phyloP scores from a whole-genome alignment of 2,329 filamentous ascomycete species.

The Aspergillus aculeatus region DNA sequence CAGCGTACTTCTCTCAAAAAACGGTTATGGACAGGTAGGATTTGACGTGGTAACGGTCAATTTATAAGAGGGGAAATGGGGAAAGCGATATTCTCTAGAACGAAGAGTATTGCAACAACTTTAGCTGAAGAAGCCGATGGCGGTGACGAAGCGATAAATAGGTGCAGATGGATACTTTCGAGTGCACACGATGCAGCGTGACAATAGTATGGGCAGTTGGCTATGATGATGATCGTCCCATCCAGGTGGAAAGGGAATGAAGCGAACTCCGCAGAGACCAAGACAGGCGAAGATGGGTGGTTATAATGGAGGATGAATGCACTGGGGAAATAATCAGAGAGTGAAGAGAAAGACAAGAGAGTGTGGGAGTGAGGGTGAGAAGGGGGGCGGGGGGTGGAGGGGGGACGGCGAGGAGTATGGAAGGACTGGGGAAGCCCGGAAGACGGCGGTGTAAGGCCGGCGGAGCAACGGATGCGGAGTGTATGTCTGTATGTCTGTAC shows the following conservation, averaged over 20 bases:
- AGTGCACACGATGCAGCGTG: neutral
- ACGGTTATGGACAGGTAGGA: neutral
- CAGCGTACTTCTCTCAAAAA: neutral
- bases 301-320: neutral
- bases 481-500: no score
- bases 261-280: no score
- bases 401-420: neutral
- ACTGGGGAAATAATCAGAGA: no score
- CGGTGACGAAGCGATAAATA: neutral
- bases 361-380: neutral
- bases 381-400: no score
- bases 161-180: neutral
- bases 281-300: no score
- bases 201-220: neutral
- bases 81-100: neutral
- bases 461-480: neutral
- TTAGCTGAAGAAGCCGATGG: neutral
- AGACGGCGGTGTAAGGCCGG: neutral
- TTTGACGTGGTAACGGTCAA: neutral
- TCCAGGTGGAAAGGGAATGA: neutral
- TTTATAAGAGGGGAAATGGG: neutral
- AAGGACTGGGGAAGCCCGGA: neutral
- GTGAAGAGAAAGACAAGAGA: neutral
- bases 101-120: no score
- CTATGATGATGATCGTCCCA: neutral